Base-by-base conservation (phyloP, 345 rosid genomes). In the Theobroma cacao region DNA sequence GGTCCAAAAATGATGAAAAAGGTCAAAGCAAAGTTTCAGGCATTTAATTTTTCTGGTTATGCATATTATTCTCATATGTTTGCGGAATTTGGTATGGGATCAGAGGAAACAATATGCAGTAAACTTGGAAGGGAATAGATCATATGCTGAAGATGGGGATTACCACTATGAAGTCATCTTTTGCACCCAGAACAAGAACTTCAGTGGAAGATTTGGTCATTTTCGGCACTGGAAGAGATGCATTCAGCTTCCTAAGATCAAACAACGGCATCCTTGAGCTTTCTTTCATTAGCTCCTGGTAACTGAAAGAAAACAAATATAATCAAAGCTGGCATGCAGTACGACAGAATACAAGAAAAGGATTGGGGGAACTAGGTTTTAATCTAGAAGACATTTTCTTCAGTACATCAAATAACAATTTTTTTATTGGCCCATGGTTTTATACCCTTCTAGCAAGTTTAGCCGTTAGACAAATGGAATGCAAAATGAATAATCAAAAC, bases 131-230 rank as follows among this genome's bases (percentile, higher is more conserved):
- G 65, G 15, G 13, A 47, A 8, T 47, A 43, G 28, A 62, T 60
- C 15, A 15, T n/a, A 26, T 22, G 50, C 14, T 48, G 41, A 50
- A 80, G 12, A 74, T 11, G 30, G 31, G 52, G 18, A 30, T 81
- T 87, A 91, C 98, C 91, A 95, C 97, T 76, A 95, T 95, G 85
- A 93, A 92, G 84, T 95, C 97, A 73, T 91, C 87, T 20, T 78
- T 84, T 28, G 95, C 97, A 28, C 98, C 98, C 81, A 93, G 4
- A 31, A 95, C 93, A 30, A 93, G 89, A 79, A 93, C 77, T 74
- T 84, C 75, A 33, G 83, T 79, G 3, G 88, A 82, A 79, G 87
- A 85, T 28, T 88, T 78, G 30, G 88, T 85, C 72, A 83, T 80
- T 63, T 90, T 84, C 52, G 93, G 92, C 74, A 95, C 98, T 0